Base-by-base conservation (phyloP, 495 filamentous ascomycete genomes). In the Lophiotrema nucula region DNA sequence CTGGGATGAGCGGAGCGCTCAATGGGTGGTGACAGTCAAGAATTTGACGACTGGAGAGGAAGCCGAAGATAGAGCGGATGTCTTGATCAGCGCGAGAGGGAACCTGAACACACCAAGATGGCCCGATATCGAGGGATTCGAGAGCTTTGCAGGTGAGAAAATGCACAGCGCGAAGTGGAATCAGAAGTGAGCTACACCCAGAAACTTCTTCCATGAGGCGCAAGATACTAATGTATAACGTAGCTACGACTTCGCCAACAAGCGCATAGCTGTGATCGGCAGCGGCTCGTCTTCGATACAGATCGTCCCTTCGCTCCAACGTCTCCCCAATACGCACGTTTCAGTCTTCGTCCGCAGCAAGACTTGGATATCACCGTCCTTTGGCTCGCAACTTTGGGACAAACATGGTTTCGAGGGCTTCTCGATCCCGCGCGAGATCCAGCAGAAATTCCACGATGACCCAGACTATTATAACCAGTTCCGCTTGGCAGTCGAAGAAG, bases 151-250 rank as follows among this genome's bases (percentile, higher is more conserved):
- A 31, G 70, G 69, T n/a, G 66, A 71, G 54, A 35, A 66, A 1
- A 70, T 73, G 67, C 71, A 72, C 58, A 69, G 67, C 3, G 58
- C 71, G 16, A 55, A 42, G 27, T 73, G 69, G 71, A 68, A 70
- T 51, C 46, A 67, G 16, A 52, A 47, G 47, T 65, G 25, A 16
- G 26, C 15, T 37, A 8, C 31, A 8, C 15, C 31, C 31, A 35
- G 31, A 35, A 8, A 12, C 2, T 24, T 24, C 23, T 28, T 31
- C 6, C 15, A 15, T 35, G 46, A 13, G 5, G 15, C 5, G 4
- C 24, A 8, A 44, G 44, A 54, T 24, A 8, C 31, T 35, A 35
- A 35, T 15, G 18, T 43, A 6, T 43, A n/a, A n/a, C n/a, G 39
- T 24, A 66, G 60, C 16, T 72, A 68, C 60, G 66, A 72, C 31